Base-by-base conservation (phyloP, 768 basidiomycete genomes). In the Lactarius hengduanensis region DNA sequence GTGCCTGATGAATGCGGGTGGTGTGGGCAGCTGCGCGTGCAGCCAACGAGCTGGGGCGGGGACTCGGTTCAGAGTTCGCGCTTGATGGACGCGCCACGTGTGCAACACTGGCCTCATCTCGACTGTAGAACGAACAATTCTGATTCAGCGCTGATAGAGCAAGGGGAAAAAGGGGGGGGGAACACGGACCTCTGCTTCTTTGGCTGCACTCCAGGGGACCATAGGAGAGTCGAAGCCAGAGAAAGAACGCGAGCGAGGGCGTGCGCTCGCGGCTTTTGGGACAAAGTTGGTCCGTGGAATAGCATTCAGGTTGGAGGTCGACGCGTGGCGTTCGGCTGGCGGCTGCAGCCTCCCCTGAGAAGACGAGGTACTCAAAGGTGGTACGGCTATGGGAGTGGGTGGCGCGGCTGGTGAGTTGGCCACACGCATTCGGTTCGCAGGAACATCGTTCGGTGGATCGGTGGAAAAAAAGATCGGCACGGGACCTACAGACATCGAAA, bases 211-310 rank as follows among this genome's bases (percentile, higher is more conserved):
- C 61, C 66, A n/a, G 18, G 81, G 78, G 4, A 73, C 61, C 7
- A 62, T 70, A 5, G 74, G 70, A 4, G 80, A 78, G 59, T 85
- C 83, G 75, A 91, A 88, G 3, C 84, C 88, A 10, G 90, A 92
- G 72, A 93, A 93, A 26, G 89, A 91, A 59, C 90, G 75, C 5
- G 91, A 92, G 6, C 83, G 76, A 16, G 82, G 84, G 7, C 91
- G 77, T 10, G 78, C 71, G 3, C 79, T 79, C 8, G 80, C 78
- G 10, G 78, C 79, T 63, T 81, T 81, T 0, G 91, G 89, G 64
- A 84, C 80, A 71, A 92, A 91, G 57, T 88, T 87, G 0, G 87
- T 79, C 16, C 88, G 75, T 0, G 83, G 87, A 32, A 89, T 66
- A 41, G 62, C 55, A 58, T 47, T 47, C 65, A 20, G 18, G 10